These are phyloP conservation scores for Penicillium angulare DNA, from an alignment of 495 filamentous ascomycete genomes.

Conservation along the genomic window DNA sequence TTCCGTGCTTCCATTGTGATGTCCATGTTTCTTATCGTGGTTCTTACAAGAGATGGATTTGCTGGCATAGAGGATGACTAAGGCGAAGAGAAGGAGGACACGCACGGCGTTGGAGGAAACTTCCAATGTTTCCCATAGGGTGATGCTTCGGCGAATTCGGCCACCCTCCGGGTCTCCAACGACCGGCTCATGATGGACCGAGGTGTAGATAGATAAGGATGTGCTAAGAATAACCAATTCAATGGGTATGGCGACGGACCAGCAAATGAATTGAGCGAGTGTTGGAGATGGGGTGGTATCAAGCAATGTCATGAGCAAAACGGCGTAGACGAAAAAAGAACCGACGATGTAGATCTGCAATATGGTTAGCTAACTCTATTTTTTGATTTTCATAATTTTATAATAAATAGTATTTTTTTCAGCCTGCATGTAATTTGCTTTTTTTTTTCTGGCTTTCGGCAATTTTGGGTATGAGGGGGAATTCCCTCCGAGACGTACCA, in stretches of 20 bases:
- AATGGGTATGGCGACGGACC: constrained; percentile 63
- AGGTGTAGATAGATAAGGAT: constrained; percentile 60
- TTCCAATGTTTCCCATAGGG: constrained; percentile 64
- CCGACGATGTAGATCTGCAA: constrained; percentile 75
- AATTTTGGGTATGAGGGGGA: background rate
- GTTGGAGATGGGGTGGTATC: constrained; percentile 76
- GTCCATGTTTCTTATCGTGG: constrained; percentile 20
- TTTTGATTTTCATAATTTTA: background rate
- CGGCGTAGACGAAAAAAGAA: constrained; percentile 70
- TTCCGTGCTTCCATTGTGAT: constrained; percentile 46
- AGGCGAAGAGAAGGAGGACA: constrained; percentile 54
- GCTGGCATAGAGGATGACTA: constrained; percentile 59
- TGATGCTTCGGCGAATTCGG: constrained; percentile 48
- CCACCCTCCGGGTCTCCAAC: constrained; percentile 54
- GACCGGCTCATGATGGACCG: constrained; percentile 55
- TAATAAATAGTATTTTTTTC: background rate
- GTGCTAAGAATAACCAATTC: constrained; percentile 68
- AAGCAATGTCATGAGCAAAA: constrained; percentile 75
- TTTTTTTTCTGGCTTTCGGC: background rate
- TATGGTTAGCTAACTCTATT: constrained; percentile 12
- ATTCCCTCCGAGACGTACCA: constrained; percentile 56
- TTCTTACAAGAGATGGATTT: constrained; percentile 44
- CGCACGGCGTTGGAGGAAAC: constrained; percentile 59
- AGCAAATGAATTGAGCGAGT: constrained; percentile 68
- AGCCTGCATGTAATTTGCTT: background rate